A percentile compares a stretch with the other conserved stretches of the same genome.
Conservation (phyloP, 192 early-diverging fungal species). For the Backusella sp. region DNA sequence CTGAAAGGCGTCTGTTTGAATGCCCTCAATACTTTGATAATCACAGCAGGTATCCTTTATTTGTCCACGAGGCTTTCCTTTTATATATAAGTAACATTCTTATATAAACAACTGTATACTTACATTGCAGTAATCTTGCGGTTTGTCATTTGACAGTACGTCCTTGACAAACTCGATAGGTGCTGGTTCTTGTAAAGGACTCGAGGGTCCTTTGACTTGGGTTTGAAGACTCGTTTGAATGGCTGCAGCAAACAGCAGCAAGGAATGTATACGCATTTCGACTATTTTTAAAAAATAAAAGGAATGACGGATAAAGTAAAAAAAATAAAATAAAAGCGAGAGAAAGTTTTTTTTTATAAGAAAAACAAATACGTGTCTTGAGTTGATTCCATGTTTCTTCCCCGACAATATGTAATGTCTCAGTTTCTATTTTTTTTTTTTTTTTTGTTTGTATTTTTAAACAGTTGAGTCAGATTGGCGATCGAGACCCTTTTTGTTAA, state of each 20-base stretch:
- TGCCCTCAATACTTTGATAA: slow-evolving; percentile 69
- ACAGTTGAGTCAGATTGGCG: not conserved
- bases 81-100: not conserved
- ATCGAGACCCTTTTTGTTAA: not conserved
- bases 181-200: slow-evolving; percentile 12
- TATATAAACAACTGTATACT: too few relatives aligned
- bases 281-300: not conserved
- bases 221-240: not conserved
- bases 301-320: not conserved
- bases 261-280: not conserved
- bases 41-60: slow-evolving; percentile 69
- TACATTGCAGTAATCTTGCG: slow-evolving; percentile 16
- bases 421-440: not conserved
- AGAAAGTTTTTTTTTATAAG: too few relatives aligned
- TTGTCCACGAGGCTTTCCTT: slow-evolving; percentile 45
- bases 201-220: not conserved
- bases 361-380: too few relatives aligned
- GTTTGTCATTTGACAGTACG: not conserved
- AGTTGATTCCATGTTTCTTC: too few relatives aligned
- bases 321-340: too few relatives aligned
- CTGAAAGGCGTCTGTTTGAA: slow-evolving; percentile 71
- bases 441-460: too few relatives aligned
- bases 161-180: slow-evolving; percentile 7
- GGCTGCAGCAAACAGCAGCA: not conserved
- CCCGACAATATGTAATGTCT: not conserved